These are phyloP conservation scores for Rhodotorula sp. DNA, from an alignment of 1,284 basidiomycete genomes.

Conservation along the genomic window DNA sequence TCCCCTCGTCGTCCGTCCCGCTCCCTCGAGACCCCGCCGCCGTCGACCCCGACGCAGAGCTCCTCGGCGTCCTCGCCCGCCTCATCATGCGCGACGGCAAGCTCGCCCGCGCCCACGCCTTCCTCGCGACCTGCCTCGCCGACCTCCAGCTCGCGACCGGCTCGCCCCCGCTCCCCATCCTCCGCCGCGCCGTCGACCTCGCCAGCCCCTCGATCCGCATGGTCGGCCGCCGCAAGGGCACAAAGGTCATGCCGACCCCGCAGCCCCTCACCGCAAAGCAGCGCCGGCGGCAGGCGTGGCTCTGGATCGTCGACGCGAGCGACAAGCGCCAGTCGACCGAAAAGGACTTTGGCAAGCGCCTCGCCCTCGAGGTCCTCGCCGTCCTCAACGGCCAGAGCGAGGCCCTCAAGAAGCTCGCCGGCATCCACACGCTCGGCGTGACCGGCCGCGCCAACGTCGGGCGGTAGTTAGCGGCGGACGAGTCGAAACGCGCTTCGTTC, in stretches of 20 bases:
- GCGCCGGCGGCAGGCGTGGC: conserved; percentile 49
- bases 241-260: conserved; percentile 50
- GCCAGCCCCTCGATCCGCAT: conserved; percentile 50
- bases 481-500: too few species aligned
- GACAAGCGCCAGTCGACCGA: conserved; percentile 49
- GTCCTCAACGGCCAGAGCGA: conserved; percentile 51
- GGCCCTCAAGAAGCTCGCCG: conserved; percentile 50
- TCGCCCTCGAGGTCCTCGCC: conserved; percentile 52
- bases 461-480: too few species aligned
- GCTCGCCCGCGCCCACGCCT: conserved; percentile 48
- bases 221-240: conserved; percentile 50
- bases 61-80: conserved; percentile 49
- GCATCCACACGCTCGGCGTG: conserved; percentile 32
- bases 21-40: conserved; percentile 13
- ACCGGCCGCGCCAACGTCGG: conserved; percentile 24
- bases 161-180: conserved; percentile 49
- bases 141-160: conserved; percentile 47
- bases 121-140: conserved; percentile 47
- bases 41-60: conserved; percentile 44
- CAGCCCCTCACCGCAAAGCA: conserved; percentile 49
- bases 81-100: conserved; percentile 54
- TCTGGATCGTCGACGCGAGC: conserved; percentile 53
- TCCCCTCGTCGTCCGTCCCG: background rate
- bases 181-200: conserved; percentile 49
- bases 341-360: conserved; percentile 47